Conservation (phyloP, 192 early-diverging fungal species). For the Umbelopsis sp. region DNA sequence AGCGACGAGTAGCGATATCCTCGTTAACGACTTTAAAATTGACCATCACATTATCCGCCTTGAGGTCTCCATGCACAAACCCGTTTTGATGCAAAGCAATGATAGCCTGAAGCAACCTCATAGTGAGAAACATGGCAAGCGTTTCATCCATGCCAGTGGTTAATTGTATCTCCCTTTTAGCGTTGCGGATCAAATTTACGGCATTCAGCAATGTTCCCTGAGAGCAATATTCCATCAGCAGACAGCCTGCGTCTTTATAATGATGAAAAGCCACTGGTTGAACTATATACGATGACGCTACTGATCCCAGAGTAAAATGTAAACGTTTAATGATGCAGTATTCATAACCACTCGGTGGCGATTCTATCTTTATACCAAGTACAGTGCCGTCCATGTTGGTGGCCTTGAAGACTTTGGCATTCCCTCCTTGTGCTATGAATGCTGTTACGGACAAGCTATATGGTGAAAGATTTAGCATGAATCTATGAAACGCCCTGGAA, state of each 20-base stretch:
- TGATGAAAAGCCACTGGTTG: slow-evolving; percentile 12
- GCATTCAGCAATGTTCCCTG: slow-evolving; percentile 32
- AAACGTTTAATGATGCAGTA: slow-evolving; percentile 34
- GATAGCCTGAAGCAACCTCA: slow-evolving; percentile 29
- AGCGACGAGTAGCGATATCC: neutral
- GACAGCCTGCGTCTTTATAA: slow-evolving; percentile 29
- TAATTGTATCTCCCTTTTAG: neutral
- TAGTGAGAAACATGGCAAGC: slow-evolving; percentile 28
- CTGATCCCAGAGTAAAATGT: neutral
- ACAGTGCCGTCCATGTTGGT: neutral
- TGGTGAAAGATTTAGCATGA: neutral
- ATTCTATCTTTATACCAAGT: slow-evolving; percentile 31
- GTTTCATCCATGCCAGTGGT: slow-evolving; percentile 27
- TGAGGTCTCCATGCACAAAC: slow-evolving; percentile 43
- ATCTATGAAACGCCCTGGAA: neutral
- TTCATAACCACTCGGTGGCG: slow-evolving; percentile 31
- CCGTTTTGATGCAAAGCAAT: slow-evolving; percentile 25
- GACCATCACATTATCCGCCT: slow-evolving; percentile 39
- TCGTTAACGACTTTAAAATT: neutral
- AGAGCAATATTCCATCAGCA: slow-evolving; percentile 24
- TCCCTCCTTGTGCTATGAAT: slow-evolving; percentile 23
- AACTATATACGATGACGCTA: neutral
- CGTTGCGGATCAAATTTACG: neutral
- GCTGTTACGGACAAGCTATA: slow-evolving; percentile 6
- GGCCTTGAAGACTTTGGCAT: slow-evolving; percentile 7